Percentiles rank a stretch among this genome's conserved stretches.
These are phyloP conservation scores for Citropsis articulata DNA, from an alignment of 345 rosid species.

Conservation along the genomic window DNA sequence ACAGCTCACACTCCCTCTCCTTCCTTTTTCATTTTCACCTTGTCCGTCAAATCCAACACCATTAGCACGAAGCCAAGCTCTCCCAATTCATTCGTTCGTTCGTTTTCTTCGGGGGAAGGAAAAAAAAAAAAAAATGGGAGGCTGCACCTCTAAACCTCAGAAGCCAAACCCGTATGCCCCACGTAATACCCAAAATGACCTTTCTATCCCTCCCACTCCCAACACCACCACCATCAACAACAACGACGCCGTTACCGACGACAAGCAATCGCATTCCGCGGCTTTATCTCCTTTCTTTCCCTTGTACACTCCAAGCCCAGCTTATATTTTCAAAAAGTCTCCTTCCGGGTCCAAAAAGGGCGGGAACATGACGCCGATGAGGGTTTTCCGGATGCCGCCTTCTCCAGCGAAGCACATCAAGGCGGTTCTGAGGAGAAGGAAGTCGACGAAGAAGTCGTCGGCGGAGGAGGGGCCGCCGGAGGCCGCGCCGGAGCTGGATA, in stretches of 20 bases:
- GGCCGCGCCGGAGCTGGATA: conserved; percentile 61
- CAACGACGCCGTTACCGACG: conserved; percentile 7
- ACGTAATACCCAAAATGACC: conserved; percentile 30
- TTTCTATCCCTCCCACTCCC: conserved; percentile 25
- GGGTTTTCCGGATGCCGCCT: conserved; percentile 67
- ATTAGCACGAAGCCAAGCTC: neutral
- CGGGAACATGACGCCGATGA: conserved; percentile 62
- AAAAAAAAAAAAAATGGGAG: conserved; percentile 42
- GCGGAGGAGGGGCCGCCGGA: conserved; percentile 37
- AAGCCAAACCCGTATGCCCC: conserved; percentile 69
- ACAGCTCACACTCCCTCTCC: neutral
- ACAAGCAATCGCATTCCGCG: conserved; percentile 16
- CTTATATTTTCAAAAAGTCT: conserved; percentile 55
- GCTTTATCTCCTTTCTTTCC: conserved; percentile 50
- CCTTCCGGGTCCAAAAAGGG: conserved; percentile 28
- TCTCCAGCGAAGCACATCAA: conserved; percentile 93
- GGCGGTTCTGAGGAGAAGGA: conserved; percentile 63
- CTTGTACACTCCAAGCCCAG: conserved; percentile 66
- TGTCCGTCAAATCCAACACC: neutral
- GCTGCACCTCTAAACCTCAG: conserved; percentile 67
- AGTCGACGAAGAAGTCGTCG: conserved; percentile 36
- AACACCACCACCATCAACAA: neutral
- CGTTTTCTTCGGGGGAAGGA: too few relatives aligned
- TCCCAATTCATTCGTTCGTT: too few relatives aligned
- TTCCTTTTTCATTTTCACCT: neutral